These are phyloP conservation scores for Suhomyces canberraensis DNA, from an alignment of 805 yeast species.

Conservation along the genomic window DNA sequence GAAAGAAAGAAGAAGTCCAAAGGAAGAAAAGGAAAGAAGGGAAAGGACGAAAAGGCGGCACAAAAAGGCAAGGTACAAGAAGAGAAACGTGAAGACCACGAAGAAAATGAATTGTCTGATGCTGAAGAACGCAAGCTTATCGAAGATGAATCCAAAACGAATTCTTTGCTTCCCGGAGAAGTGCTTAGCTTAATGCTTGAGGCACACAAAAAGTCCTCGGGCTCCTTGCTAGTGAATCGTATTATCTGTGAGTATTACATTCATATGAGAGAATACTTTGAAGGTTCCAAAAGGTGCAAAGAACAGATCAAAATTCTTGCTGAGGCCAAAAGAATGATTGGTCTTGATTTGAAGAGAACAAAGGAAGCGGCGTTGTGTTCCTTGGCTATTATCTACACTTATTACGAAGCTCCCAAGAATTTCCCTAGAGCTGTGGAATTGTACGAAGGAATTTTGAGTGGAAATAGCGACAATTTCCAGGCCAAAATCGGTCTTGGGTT, in stretches of 20 bases:
- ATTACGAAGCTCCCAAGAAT: conserved; percentile 88
- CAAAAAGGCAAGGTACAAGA: conserved; percentile 14
- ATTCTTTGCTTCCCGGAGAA: conserved; percentile 44
- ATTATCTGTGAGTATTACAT: conserved; percentile 60
- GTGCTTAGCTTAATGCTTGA: conserved; percentile 48
- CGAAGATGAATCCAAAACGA: background rate
- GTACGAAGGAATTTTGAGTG: conserved; percentile 57
- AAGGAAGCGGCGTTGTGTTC: conserved; percentile 58
- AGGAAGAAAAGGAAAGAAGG: conserved; percentile 13
- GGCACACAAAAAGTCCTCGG: conserved; percentile 40
- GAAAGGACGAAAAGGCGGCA: conserved; percentile 13
- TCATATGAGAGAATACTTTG: conserved; percentile 58
- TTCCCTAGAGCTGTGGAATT: conserved; percentile 68
- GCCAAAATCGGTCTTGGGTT: conserved; percentile 83
- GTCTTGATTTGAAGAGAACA: conserved; percentile 48
- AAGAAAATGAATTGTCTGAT: conserved; percentile 4
- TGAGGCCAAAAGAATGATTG: conserved; percentile 42
- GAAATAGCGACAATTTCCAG: conserved; percentile 40
- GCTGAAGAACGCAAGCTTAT: background rate
- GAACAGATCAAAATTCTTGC: conserved; percentile 57
- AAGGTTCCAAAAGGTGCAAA: conserved; percentile 58
- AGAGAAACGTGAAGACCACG: conserved; percentile 7
- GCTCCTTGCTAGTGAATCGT: conserved; percentile 59
- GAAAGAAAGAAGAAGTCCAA: background rate
- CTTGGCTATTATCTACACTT: conserved; percentile 74